Evolutionary conservation across 2,329 filamentous ascomycete genomes (phyloP).

Genomic region (Colletotrichum somersetense): DNA sequence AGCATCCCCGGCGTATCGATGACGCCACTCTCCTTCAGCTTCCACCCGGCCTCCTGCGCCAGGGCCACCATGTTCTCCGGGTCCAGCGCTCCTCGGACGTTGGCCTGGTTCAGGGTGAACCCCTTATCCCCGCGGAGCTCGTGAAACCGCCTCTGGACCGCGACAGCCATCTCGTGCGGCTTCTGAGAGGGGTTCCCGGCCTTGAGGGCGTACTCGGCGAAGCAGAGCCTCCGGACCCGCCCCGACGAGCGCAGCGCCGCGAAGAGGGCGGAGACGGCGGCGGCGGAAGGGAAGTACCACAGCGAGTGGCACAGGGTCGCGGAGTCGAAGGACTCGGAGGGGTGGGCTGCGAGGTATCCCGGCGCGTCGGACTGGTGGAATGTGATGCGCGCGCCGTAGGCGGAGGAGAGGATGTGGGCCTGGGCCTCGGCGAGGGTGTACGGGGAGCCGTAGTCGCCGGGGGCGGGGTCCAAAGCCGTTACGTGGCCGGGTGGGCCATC

Average conservation of each 20-base stretch:
- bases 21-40: slow-evolving; percentile 13
- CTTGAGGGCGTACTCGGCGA: slow-evolving; percentile 30
- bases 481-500: slow-evolving; percentile 20
- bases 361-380: slow-evolving; percentile 28
- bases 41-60: slow-evolving; percentile 31
- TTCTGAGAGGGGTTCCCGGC: slow-evolving; percentile 16
- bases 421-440: slow-evolving; percentile 37
- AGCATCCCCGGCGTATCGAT: slow-evolving; percentile 35
- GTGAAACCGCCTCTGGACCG: slow-evolving; percentile 27
- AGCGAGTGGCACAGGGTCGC: slow-evolving; percentile 39
- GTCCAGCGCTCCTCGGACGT: slow-evolving; percentile 32
- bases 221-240: slow-evolving; percentile 15
- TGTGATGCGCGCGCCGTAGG: slow-evolving; percentile 12
- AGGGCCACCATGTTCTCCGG: slow-evolving; percentile 27
- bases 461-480: slow-evolving; percentile 37
- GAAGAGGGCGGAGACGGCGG: slow-evolving; percentile 18
- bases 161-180: slow-evolving; percentile 36
- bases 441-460: slow-evolving; percentile 33
- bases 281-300: slow-evolving; percentile 36
- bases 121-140: slow-evolving; percentile 9
- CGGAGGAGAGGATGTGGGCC: slow-evolving; percentile 22
- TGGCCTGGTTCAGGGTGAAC: slow-evolving; percentile 13
- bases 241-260: neutral
- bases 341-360: slow-evolving; percentile 25
- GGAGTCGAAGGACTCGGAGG: neutral